Base-by-base conservation (phyloP, 2,329 filamentous ascomycete species). In the Aspergillus cejpii region DNA sequence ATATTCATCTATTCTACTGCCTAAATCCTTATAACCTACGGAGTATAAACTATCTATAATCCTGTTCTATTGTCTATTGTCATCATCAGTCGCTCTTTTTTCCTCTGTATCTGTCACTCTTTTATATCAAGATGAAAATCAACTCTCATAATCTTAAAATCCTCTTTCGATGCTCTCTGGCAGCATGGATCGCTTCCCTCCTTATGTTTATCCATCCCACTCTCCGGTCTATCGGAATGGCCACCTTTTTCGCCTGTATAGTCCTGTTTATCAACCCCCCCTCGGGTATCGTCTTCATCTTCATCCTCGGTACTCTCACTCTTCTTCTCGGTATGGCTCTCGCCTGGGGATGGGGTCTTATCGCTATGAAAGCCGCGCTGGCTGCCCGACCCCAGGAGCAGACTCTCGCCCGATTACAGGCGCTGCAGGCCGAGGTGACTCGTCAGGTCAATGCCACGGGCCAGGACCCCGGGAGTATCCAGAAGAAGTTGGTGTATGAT, bases 291-390 rank as follows among this genome's bases (percentile, higher is more conserved):
- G 51, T 75, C 2, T 68, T 69, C 26, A 54, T 75, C 29, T 72
- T 71, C 47, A 44, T 75, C 3, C 58, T 76, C 5, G 67, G 57
- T 6, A 58, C 64, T 0, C 34, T 72, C 2, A 70, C 73, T 0
- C 57, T 75, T 4, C 55, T 75, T 3, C 8, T 74, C 1, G 73
- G 73, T 12, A 72, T 75, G 61, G 68, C 63, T 20, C 52, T 73
- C 0, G 72, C 65, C 6, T 75, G 73, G 72, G 70, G 63, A 1
- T 76, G 73, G 73, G 73, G 73, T 2, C 58, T 73, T 1, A 54
- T 75, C 37, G 60, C 65, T 1, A 75, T 74, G 71, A 71, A 73
- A 45, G 72, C 70, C 2, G 73, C 72, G 1, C 48, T 67, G 6
- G 69, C 71, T 1, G 64, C 66, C 1, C 62, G 73, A 14, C 63